Conservation (phyloP, 352 stramenopile species). For the Phytophthora melonis region DNA sequence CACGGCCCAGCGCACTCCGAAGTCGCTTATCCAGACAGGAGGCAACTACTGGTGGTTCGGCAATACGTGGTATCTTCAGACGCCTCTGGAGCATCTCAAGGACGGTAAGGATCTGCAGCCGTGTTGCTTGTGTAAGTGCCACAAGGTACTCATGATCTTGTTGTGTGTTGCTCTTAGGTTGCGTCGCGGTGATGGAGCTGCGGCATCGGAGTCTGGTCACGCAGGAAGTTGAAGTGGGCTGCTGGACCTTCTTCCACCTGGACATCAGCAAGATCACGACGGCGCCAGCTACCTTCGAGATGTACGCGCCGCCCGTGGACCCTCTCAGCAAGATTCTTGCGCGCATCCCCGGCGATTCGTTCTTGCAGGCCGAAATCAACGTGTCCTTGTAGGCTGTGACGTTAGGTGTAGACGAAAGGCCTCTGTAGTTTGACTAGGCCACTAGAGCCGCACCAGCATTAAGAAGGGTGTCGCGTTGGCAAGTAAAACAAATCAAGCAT, state of each 20-base stretch:
- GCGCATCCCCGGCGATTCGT: constrained; percentile 86
- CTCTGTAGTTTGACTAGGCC: not conserved
- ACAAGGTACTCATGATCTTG: constrained; percentile 11
- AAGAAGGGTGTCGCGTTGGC: not conserved
- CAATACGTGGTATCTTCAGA: constrained; percentile 91
- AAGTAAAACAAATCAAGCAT: constrained; percentile 44
- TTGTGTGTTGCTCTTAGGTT: constrained; percentile 49
- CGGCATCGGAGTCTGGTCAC: constrained; percentile 85
- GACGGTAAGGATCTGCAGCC: constrained; percentile 59
- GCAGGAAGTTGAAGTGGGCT: constrained; percentile 88
- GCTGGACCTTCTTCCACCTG: constrained; percentile 91
- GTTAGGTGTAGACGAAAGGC: constrained; percentile 14
- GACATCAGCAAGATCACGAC: constrained; percentile 91
- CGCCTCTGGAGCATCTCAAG: constrained; percentile 86
- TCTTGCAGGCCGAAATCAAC: constrained; percentile 91
- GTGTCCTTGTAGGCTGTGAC: constrained; percentile 71
- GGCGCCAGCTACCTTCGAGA: constrained; percentile 87
- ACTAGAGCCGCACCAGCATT: not conserved
- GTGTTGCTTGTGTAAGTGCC: not conserved
- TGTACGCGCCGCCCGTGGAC: constrained; percentile 88
- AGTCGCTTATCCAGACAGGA: constrained; percentile 87
- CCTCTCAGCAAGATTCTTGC: constrained; percentile 89
- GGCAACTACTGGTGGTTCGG: constrained; percentile 92
- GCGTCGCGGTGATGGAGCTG: constrained; percentile 89
- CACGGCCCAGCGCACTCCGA: constrained; percentile 77